Percentiles rank a stretch among this genome's conserved stretches.
These are phyloP conservation scores for Talaromyces marneffei DNA, from an alignment of 2,329 filamentous ascomycete species.

Conservation along the genomic window DNA sequence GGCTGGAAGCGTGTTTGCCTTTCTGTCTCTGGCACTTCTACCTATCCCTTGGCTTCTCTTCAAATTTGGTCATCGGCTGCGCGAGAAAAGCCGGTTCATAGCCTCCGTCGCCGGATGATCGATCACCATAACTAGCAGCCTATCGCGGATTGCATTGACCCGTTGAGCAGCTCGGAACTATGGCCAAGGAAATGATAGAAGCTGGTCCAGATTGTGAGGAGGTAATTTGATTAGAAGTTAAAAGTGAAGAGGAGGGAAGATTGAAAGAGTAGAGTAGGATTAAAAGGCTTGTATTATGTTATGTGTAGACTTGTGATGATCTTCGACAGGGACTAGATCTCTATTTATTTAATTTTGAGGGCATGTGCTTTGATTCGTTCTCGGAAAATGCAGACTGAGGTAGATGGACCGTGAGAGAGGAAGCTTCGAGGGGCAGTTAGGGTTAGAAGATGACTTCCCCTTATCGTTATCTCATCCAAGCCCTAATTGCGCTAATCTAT, in stretches of 20 bases:
- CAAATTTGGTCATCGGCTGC: slow-evolving; percentile 27
- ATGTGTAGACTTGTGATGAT: background rate
- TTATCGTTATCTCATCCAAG: too few species aligned
- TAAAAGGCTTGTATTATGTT: background rate
- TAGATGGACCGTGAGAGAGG: too few species aligned
- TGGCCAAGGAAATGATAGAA: background rate
- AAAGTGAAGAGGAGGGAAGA: background rate
- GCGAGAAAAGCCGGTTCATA: slow-evolving; percentile 21
- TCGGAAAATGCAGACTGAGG: too few species aligned
- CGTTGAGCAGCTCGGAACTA: background rate
- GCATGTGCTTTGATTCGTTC: too few species aligned
- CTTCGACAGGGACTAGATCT: background rate
- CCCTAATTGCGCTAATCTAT: too few species aligned
- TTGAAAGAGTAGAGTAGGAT: too few species aligned
- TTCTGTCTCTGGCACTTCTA: slow-evolving; percentile 32
- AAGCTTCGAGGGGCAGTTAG: too few species aligned
- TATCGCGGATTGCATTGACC: background rate
- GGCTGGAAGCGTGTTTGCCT: slow-evolving; percentile 35
- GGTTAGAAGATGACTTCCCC: too few species aligned
- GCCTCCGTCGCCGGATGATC: background rate
- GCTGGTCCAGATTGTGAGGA: background rate
- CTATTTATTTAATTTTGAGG: background rate
- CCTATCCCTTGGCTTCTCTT: slow-evolving; percentile 38
- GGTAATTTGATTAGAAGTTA: background rate
- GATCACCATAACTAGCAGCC: background rate